Percentiles rank a stretch among this genome's conserved stretches.
Evolutionary conservation across 2,329 filamentous ascomycete genomes (phyloP).

Genomic region (Aureobasidium zeae): DNA sequence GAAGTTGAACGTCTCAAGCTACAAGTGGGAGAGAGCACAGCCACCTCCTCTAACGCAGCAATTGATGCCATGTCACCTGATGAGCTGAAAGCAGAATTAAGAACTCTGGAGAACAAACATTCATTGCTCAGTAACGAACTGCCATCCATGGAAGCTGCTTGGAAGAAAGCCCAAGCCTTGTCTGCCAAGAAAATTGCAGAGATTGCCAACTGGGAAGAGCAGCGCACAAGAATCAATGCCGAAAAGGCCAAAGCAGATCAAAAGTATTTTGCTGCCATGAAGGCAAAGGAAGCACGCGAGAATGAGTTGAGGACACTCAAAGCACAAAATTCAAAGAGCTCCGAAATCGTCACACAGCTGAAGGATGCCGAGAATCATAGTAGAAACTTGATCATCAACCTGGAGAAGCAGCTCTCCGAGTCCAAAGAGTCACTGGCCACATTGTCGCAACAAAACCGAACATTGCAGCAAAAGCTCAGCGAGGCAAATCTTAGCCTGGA

Average conservation of each 20-base stretch:
- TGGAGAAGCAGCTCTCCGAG: constrained; percentile 86
- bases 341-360: constrained; percentile 84
- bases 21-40: constrained; percentile 41
- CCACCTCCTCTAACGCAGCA: constrained; percentile 23
- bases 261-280: constrained; percentile 94
- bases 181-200: constrained; percentile 83
- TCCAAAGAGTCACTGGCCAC: constrained; percentile 68
- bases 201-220: constrained; percentile 65
- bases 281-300: constrained; percentile 78
- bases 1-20: constrained; percentile 64
- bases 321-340: constrained; percentile 77
- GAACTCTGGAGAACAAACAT: constrained; percentile 69
- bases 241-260: constrained; percentile 97
- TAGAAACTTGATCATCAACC: constrained; percentile 64
- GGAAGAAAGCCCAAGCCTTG: constrained; percentile 76
- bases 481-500: constrained; percentile 65
- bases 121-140: constrained; percentile 78
- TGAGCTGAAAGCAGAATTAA: constrained; percentile 63
- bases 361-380: constrained; percentile 82
- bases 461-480: constrained; percentile 59
- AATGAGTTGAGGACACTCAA: constrained; percentile 70
- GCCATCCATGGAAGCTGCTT: constrained; percentile 80
- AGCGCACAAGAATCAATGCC: constrained; percentile 60
- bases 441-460: constrained; percentile 62
- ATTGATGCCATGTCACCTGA: constrained; percentile 56